Evolutionary conservation across 2,329 filamentous ascomycete species (phyloP).

Genomic region (Echinosphaeria canescens): DNA sequence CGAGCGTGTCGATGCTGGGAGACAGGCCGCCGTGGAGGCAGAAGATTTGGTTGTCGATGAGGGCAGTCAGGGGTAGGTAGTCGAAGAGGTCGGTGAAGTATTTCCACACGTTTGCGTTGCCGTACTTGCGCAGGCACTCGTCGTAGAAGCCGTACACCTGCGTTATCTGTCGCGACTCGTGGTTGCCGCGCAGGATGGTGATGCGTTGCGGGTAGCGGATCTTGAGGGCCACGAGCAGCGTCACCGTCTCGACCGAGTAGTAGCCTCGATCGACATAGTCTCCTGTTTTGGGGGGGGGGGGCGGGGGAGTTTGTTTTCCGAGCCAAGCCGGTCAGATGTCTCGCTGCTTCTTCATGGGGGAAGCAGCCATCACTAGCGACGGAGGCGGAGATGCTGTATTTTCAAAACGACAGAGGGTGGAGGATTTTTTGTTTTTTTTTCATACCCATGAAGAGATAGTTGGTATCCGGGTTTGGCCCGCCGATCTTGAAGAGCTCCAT

Average conservation of each 20-base stretch:
- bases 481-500: conserved; percentile 99
- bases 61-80: conserved; percentile 87
- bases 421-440: too few relatives aligned
- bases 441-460: conserved; percentile 97
- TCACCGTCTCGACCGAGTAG: conserved; percentile 97
- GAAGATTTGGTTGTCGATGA: conserved; percentile 99
- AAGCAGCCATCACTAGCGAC: too few relatives aligned
- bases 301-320: too few relatives aligned
- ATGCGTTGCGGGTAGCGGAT: conserved; percentile 96
- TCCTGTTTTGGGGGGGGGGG: conserved; percentile 24
- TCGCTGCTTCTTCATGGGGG: too few relatives aligned
- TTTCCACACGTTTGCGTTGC: conserved; percentile 97
- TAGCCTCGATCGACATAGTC: conserved; percentile 98
- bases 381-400: background rate
- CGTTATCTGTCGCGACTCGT: conserved; percentile 97
- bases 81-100: conserved; percentile 98
- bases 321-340: too few relatives aligned
- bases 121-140: conserved; percentile 89
- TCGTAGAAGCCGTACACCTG: conserved; percentile 99
- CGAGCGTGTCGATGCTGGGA: conserved; percentile 86
- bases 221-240: conserved; percentile 87
- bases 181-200: conserved; percentile 95
- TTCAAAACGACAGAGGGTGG: background rate
- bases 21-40: conserved; percentile 94
- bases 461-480: conserved; percentile 92